A percentile compares a stretch with the other conserved stretches of the same genome.
phyloP scores from a whole-genome alignment of 1,284 basidiomycete genomes.

The Phellinidium pouzarii region DNA sequence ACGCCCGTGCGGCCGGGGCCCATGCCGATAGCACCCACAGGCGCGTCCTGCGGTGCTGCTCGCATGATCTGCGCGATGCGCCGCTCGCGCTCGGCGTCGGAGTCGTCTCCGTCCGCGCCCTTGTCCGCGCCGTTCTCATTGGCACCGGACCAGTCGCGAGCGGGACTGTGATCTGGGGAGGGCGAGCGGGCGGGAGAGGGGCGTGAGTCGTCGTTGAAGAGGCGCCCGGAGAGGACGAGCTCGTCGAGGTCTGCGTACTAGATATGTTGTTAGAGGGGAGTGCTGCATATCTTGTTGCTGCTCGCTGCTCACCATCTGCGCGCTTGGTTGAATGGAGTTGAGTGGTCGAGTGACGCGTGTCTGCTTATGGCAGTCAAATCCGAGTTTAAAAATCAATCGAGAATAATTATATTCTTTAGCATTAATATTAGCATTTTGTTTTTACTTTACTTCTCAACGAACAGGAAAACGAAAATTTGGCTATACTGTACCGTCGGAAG shows the following conservation, averaged over 20 bases:
- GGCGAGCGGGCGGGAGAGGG: conserved; percentile 41
- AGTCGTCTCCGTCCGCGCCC: conserved; percentile 25
- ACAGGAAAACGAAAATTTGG: no score
- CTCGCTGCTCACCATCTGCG: no score
- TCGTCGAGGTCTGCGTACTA: conserved; percentile 59
- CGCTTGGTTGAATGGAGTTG: no score
- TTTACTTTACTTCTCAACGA: no score
- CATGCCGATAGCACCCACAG: conserved; percentile 59
- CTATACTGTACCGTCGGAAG: no score
- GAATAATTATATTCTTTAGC: no score
- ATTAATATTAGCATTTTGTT: no score
- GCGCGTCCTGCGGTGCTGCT: conserved; percentile 21
- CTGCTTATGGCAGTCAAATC: no score
- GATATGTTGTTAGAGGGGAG: no score
- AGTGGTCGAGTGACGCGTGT: no score
- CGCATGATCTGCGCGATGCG: conserved; percentile 23
- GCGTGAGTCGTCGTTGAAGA: conserved; percentile 48
- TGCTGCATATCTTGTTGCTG: no score
- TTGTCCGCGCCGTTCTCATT: conserved; percentile 44
- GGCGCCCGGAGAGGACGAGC: conserved; percentile 69
- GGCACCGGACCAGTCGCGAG: conserved; percentile 35
- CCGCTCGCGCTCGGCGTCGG: conserved; percentile 13
- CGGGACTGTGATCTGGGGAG: conserved; percentile 46
- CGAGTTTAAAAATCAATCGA: no score
- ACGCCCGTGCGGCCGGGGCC: conserved; percentile 77